phyloP scores from a whole-genome alignment of 345 rosid genomes.

The Brassica rapa region DNA sequence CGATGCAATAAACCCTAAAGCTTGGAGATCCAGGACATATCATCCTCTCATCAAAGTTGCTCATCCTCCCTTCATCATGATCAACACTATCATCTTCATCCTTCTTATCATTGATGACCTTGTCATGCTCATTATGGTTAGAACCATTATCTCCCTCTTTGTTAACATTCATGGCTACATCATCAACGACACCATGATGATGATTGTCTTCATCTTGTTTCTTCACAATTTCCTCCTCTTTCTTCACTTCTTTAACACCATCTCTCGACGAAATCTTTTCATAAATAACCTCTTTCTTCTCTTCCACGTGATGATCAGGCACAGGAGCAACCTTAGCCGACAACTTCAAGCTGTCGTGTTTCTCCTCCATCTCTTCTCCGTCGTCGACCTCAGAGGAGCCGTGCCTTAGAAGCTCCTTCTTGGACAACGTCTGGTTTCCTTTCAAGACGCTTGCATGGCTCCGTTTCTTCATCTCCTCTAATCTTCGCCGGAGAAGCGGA shows the following conservation, averaged over 20 bases:
- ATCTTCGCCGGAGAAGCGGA: conserved; percentile 39
- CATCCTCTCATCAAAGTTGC: conserved; percentile 31
- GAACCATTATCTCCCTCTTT: conserved; percentile 3
- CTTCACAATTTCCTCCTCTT: conserved; percentile 27
- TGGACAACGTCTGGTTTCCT: conserved; percentile 38
- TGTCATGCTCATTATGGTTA: background rate
- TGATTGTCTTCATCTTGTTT: conserved; percentile 27
- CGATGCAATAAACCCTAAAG: conserved; percentile 50
- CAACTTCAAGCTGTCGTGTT: conserved; percentile 21
- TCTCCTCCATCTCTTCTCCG: conserved; percentile 29
- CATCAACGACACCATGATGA: background rate
- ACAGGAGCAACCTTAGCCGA: conserved; percentile 41
- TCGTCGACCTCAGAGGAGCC: conserved; percentile 25
- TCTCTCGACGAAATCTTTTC: conserved; percentile 12
- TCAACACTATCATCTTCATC: background rate
- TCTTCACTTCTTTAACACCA: conserved; percentile 17
- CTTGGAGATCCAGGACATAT: conserved; percentile 47
- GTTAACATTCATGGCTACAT: conserved; percentile 6
- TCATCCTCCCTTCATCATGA: conserved; percentile 23
- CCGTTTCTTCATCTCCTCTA: conserved; percentile 43
- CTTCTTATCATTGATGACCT: conserved; percentile 8
- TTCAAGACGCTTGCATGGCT: conserved; percentile 38
- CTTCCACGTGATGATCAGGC: conserved; percentile 30
- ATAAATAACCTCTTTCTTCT: conserved; percentile 36
- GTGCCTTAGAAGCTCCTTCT: conserved; percentile 40